Evolutionary conservation across 306 rosid genomes (phyloP).

Genomic region (Vigna angularis): DNA sequence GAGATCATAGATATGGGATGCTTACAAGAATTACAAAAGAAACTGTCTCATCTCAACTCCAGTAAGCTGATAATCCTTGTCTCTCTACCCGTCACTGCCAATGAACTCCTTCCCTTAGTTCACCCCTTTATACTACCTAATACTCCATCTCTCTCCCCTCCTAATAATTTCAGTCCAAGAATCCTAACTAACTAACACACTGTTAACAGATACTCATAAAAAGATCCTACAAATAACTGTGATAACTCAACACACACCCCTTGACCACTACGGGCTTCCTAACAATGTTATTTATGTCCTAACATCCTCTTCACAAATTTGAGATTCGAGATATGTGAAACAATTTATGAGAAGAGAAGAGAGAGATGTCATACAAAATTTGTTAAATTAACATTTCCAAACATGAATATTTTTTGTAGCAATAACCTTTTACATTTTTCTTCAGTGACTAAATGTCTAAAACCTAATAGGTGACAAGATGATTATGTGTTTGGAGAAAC

Average conservation of each 20-base stretch:
- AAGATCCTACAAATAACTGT: background rate
- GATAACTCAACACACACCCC: background rate
- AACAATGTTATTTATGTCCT: background rate
- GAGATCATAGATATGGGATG: background rate
- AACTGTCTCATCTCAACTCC: slow-evolving; percentile 13
- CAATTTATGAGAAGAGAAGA: background rate
- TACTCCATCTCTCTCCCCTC: background rate
- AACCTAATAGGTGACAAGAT: background rate
- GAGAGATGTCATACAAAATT: background rate
- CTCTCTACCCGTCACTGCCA: background rate
- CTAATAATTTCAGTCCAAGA: background rate
- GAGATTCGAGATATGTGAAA: background rate
- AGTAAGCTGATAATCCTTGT: background rate
- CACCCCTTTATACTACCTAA: background rate
- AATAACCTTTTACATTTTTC: background rate
- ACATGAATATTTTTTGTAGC: background rate
- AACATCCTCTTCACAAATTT: background rate
- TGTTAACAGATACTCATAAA: background rate
- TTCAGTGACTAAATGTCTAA: background rate
- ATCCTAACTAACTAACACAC: background rate
- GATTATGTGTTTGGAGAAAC: background rate
- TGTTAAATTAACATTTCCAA: background rate
- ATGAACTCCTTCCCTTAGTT: background rate
- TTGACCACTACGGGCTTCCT: background rate
- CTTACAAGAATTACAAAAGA: background rate